Conservation (phyloP, 371 early-diverging fungal species). For the Umbelopsis sp. region DNA sequence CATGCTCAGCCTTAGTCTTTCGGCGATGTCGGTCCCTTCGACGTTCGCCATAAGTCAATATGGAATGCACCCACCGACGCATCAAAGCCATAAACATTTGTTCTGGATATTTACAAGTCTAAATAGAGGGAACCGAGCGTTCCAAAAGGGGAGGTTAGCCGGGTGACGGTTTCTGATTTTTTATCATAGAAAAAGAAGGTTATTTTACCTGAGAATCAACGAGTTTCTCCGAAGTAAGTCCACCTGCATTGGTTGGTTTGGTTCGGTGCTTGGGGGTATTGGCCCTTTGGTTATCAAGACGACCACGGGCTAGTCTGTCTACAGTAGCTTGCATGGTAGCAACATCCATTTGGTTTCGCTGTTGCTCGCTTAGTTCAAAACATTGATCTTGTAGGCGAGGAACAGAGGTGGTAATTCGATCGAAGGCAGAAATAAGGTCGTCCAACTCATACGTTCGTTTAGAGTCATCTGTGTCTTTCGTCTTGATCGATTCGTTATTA, state of each 20-base stretch:
- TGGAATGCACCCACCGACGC: slow-evolving; percentile 19
- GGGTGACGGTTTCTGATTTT: too few relatives aligned
- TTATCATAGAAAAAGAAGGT: too few relatives aligned
- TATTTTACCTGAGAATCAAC: too few relatives aligned
- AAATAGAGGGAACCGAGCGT: too few relatives aligned
- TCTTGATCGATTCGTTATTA: not conserved
- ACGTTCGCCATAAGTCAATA: slow-evolving; percentile 36
- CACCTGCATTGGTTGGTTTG: too few relatives aligned
- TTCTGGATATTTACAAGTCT: not conserved
- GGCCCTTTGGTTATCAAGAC: slow-evolving; percentile 43
- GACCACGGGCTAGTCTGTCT: slow-evolving; percentile 37
- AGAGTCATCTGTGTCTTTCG: not conserved
- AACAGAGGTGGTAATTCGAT: slow-evolving; percentile 45
- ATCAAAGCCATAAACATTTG: slow-evolving; percentile 8
- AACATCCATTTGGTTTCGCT: slow-evolving; percentile 40
- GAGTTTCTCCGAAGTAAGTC: too few relatives aligned
- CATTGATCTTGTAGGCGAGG: slow-evolving; percentile 59
- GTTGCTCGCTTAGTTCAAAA: slow-evolving; percentile 44
- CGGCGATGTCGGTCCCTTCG: slow-evolving; percentile 32
- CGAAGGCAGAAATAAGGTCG: slow-evolving; percentile 54
- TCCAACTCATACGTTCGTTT: slow-evolving; percentile 45
- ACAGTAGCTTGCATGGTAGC: slow-evolving; percentile 35
- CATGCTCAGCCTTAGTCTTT: slow-evolving; percentile 36
- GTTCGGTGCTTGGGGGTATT: slow-evolving; percentile 22
- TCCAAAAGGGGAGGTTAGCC: too few relatives aligned